Conservation (phyloP, 441 rosid species). For the Eutrema salsugineum region DNA sequence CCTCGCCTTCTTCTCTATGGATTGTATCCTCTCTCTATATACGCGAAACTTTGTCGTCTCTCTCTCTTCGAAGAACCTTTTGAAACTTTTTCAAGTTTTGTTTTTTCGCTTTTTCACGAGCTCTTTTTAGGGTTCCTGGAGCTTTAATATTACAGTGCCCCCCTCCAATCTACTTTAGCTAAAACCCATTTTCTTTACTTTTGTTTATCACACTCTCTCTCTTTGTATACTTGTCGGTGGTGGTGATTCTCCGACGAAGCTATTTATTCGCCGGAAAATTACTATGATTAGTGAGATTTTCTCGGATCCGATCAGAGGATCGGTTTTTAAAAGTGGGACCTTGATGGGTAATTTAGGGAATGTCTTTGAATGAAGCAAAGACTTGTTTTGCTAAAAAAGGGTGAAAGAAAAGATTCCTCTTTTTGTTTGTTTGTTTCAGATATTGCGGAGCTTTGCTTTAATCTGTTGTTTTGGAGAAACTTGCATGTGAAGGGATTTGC, state of each 20-base stretch:
- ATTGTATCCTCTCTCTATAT: conserved; percentile 20
- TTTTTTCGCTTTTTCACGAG: conserved; percentile 26
- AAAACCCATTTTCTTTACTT: conserved; percentile 23
- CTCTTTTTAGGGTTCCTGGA: conserved; percentile 19
- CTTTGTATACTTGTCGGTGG: conserved; percentile 19
- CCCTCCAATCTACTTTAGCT: conserved; percentile 20
- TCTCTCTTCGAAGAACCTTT: conserved; percentile 27
- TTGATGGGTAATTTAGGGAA: conserved; percentile 29
- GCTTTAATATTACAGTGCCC: conserved; percentile 26
- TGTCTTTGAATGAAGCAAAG: conserved; percentile 32
- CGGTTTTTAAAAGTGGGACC: conserved; percentile 2
- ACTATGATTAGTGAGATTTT: background rate
- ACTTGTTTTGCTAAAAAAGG: conserved; percentile 13
- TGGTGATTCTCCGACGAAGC: conserved; percentile 20
- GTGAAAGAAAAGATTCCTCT: conserved; percentile 17
- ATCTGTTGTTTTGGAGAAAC: conserved; percentile 38
- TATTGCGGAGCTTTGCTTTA: conserved; percentile 30
- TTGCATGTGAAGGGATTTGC: conserved; percentile 62
- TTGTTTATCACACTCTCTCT: background rate
- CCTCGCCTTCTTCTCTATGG: conserved; percentile 22
- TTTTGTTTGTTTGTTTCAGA: conserved; percentile 22
- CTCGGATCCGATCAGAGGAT: conserved; percentile 23
- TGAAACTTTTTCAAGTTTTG: conserved; percentile 31
- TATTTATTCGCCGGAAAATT: conserved; percentile 14
- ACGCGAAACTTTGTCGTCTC: conserved; percentile 29